phyloP scores from a whole-genome alignment of 164 flowering plant species.

The Pachysandra terminalis region DNA sequence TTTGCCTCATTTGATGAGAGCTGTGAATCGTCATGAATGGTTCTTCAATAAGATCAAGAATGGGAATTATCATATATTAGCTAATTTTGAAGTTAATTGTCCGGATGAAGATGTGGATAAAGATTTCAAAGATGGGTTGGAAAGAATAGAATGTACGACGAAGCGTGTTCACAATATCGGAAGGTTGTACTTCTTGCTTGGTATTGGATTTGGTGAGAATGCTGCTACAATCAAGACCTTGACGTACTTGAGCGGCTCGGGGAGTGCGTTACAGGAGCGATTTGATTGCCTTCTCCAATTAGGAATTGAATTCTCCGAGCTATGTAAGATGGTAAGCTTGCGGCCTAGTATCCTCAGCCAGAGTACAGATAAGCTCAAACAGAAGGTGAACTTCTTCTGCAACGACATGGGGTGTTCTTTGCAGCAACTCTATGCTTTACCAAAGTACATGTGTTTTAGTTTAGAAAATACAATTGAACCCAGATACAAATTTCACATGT shows the following conservation, averaged over 20 bases:
- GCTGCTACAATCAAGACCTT: conserved; percentile 39
- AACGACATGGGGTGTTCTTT: conserved; percentile 42
- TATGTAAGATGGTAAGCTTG: conserved; percentile 39
- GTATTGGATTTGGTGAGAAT: conserved; percentile 71
- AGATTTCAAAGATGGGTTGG: conserved; percentile 29
- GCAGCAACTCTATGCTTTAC: conserved; percentile 43
- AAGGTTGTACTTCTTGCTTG: conserved; percentile 52
- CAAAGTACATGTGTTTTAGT: conserved; percentile 51
- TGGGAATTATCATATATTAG: conserved; percentile 42
- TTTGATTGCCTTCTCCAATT: conserved; percentile 43
- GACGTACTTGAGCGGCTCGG: conserved; percentile 35
- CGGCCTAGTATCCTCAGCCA: conserved; percentile 57
- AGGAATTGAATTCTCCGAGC: conserved; percentile 49
- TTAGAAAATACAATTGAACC: conserved; percentile 63
- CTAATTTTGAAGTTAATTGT: conserved; percentile 22
- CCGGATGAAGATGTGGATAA: conserved; percentile 34
- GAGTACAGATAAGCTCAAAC: conserved; percentile 29
- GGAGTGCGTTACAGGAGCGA: conserved; percentile 44
- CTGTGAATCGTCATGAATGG: conserved; percentile 56
- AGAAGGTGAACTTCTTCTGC: conserved; percentile 44
- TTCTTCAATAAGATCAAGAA: conserved; percentile 39
- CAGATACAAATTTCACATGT: conserved; percentile 46
- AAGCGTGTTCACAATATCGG: conserved; percentile 23
- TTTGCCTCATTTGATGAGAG: conserved; percentile 58
- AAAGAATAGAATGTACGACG: conserved; percentile 26